Percentiles rank a stretch among this genome's conserved stretches.
Evolutionary conservation across 106 monocot species (phyloP).

Genomic region (Dioscorea dumetorum): DNA sequence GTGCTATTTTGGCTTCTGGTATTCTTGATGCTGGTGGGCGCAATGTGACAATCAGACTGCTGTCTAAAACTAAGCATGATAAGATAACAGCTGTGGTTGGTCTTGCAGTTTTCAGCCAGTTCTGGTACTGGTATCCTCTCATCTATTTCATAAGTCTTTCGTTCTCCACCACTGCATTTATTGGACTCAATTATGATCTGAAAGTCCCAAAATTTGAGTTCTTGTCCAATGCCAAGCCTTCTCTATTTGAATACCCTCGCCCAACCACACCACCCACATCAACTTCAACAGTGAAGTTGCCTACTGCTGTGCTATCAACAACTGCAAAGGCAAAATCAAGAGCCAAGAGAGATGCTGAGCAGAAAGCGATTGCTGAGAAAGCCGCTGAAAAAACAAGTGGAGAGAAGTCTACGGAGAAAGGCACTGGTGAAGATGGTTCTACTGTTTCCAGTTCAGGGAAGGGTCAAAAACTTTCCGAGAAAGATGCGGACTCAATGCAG

Average conservation of each 20-base stretch:
- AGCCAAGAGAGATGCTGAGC: conserved; percentile 93
- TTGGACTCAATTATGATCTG: conserved; percentile 92
- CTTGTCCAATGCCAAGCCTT: conserved; percentile 86
- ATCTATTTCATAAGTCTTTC: conserved; percentile 90
- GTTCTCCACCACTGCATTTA: conserved; percentile 90
- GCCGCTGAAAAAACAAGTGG: conserved; percentile 12
- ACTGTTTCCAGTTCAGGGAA: conserved; percentile 41
- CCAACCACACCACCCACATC: conserved; percentile 63
- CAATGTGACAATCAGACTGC: conserved; percentile 87
- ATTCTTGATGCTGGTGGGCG: conserved; percentile 99
- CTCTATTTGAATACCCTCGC: conserved; percentile 92
- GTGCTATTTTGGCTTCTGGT: conserved; percentile 94
- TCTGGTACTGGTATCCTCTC: conserved; percentile 99
- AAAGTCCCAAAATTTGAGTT: conserved; percentile 99
- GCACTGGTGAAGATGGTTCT: conserved; percentile 26
- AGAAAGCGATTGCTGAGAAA: conserved; percentile 53
- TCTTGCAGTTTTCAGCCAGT: conserved; percentile 97
- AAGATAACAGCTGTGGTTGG: conserved; percentile 91
- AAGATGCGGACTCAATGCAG: conserved; percentile 72
- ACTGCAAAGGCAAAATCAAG: conserved; percentile 84
- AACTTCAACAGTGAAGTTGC: conserved; percentile 63
- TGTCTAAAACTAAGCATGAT: conserved; percentile 90
- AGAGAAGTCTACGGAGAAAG: conserved; percentile 15
- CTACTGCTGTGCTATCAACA: conserved; percentile 88
- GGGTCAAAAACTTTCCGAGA: conserved; percentile 49